A percentile compares a stretch with the other conserved stretches of the same genome.
phyloP scores from a whole-genome alignment of 768 basidiomycete genomes.

The Cantharellus anzutake region DNA sequence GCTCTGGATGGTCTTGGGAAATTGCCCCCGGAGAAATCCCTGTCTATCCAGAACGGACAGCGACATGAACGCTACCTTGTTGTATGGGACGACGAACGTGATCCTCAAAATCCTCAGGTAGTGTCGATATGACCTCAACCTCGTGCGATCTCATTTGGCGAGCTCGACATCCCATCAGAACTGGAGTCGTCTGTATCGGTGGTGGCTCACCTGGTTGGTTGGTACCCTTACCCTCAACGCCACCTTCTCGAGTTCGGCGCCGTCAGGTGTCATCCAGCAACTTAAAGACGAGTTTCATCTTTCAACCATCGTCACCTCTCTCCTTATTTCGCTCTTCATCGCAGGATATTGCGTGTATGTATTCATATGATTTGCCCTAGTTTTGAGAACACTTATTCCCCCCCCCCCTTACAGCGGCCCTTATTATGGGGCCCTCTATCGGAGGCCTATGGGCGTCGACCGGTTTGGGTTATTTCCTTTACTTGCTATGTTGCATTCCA shows the following conservation, averaged over 20 bases:
- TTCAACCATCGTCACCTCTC: conserved; percentile 2
- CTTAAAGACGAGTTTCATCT: conserved; percentile 6
- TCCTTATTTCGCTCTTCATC: conserved; percentile 6
- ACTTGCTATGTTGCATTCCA: conserved; percentile 12
- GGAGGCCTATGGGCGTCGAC: conserved; percentile 20
- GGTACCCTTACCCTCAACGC: conserved; percentile 9
- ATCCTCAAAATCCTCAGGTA: too few relatives aligned
- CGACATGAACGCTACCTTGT: too few relatives aligned
- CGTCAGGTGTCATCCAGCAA: conserved; percentile 3
- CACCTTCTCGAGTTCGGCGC: conserved; percentile 6
- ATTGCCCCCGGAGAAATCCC: too few relatives aligned
- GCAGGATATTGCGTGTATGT: conserved; percentile 10
- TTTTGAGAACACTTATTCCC: too few relatives aligned
- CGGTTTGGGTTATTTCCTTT: conserved; percentile 20
- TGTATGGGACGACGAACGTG: too few relatives aligned
- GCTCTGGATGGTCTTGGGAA: too few relatives aligned
- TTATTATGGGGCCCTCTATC: conserved; percentile 15
- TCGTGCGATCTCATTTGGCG: too few relatives aligned
- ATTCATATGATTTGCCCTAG: not conserved
- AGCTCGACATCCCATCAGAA: conserved; percentile 1
- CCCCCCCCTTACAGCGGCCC: conserved; percentile 9
- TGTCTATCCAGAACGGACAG: too few relatives aligned
- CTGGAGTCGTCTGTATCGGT: conserved; percentile 3
- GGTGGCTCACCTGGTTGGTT: conserved; percentile 5
- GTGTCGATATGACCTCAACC: too few relatives aligned